These are phyloP conservation scores for Boletus barrowsii DNA, from an alignment of 768 basidiomycete genomes.

Conservation along the genomic window DNA sequence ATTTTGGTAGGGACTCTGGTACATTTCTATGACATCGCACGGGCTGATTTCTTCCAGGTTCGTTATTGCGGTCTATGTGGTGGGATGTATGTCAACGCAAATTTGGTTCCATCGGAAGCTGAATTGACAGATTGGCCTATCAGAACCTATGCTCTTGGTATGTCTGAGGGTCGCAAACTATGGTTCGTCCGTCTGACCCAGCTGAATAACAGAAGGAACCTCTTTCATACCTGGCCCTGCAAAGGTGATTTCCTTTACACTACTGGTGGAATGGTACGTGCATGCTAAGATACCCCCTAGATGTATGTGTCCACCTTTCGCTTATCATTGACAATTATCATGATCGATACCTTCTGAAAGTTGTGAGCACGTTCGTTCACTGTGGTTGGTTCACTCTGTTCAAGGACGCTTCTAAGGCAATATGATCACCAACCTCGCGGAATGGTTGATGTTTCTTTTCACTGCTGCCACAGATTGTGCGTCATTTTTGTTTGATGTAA, in stretches of 20 bases:
- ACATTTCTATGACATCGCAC: too few relatives aligned
- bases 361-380: neutral
- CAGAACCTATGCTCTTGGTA: neutral
- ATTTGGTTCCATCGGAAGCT: neutral
- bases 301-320: neutral
- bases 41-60: neutral
- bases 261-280: too few relatives aligned
- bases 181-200: neutral
- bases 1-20: neutral
- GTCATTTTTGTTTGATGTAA: neutral
- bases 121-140: neutral
- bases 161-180: neutral
- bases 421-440: neutral
- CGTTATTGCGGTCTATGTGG: slow-evolving; percentile 7
- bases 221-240: slow-evolving; percentile 4
- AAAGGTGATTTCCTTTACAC: neutral
- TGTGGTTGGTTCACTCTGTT: neutral
- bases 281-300: neutral
- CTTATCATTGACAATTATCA: neutral
- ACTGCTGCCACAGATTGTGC: slow-evolving; percentile 5
- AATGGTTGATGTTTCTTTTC: neutral
- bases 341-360: neutral
- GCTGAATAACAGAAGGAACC: slow-evolving; percentile 1
- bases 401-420: neutral
- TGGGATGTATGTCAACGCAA: neutral